Evolutionary conservation across 805 yeast genomes (phyloP).

Genomic region (Hyphopichia homilentoma): DNA sequence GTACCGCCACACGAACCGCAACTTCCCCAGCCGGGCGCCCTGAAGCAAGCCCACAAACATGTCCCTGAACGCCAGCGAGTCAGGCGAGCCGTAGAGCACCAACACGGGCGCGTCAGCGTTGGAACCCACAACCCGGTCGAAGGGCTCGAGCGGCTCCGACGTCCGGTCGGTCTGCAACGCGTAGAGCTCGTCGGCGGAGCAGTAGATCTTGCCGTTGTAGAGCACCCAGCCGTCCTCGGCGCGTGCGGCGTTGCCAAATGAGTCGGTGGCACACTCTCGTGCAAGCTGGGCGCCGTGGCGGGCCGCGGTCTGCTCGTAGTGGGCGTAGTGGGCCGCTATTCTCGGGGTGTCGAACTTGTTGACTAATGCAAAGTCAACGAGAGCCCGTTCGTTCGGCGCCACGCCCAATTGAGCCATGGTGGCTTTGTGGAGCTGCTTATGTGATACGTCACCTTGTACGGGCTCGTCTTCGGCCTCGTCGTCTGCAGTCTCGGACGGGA

Average conservation of each 20-base stretch:
- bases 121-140: slow-evolving; percentile 67
- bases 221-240: slow-evolving; percentile 45
- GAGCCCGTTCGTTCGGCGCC: slow-evolving; percentile 9
- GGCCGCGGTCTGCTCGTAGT: slow-evolving; percentile 39
- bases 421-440: slow-evolving; percentile 2
- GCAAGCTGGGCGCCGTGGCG: slow-evolving; percentile 12
- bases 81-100: slow-evolving; percentile 64
- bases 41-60: slow-evolving; percentile 58
- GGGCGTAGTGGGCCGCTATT: slow-evolving; percentile 59
- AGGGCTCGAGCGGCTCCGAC: slow-evolving; percentile 25
- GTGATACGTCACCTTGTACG: slow-evolving; percentile 3
- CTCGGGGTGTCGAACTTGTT: slow-evolving; percentile 55
- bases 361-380: slow-evolving; percentile 43
- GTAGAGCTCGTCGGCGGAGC: slow-evolving; percentile 69
- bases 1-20: slow-evolving; percentile 76
- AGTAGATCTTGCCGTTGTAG: slow-evolving; percentile 52
- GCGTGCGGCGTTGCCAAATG: slow-evolving; percentile 25
- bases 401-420: slow-evolving; percentile 5
- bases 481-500: too few species aligned
- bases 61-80: slow-evolving; percentile 44
- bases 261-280: slow-evolving; percentile 23
- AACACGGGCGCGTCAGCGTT: slow-evolving; percentile 48
- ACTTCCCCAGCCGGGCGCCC: slow-evolving; percentile 59
- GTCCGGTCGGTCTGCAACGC: slow-evolving; percentile 64
- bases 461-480: slow-evolving; percentile 5